Base-by-base conservation (phyloP, 148 eudicot genomes). In the Nyssa sinensis region DNA sequence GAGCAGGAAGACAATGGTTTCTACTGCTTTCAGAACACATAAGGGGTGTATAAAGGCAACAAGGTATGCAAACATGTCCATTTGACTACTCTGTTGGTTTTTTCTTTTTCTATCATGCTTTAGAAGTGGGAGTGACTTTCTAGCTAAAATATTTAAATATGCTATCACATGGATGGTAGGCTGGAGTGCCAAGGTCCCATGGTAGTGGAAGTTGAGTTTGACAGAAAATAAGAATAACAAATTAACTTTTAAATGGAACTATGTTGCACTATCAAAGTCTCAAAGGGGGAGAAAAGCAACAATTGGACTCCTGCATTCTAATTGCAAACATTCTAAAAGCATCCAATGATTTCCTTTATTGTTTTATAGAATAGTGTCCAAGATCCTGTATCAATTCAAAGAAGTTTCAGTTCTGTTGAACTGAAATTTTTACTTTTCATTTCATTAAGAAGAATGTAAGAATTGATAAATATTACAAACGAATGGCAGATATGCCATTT, bases 1-100 rank as follows among this genome's bases (percentile, higher is more conserved):
- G 72, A 81, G 79, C 80, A 72, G 72, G 81, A 77, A 60, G 75
- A 62, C 12, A 78, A 74, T 58, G 72, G 39, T 39, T 78, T 64
- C 60, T 74, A 30, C 62, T 59, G 21, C 10, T 71, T 58, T 25
- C 64, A 17, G 19, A 55, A 23, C 23, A 55, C 19, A 17, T 55
- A 55, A 55, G n/a, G n/a, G 24, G 59, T n/a, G 59, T 55, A 55
- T 55, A 24, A 55, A 55, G 21, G 17, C 24, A 16, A 1, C 58
- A 41, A 14, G 58, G 14, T 51, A 51, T 51, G 58, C n/a, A 51
- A 51, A 51, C 23, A 51, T 51, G 3, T 55, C 59, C 24, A 44
- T 44, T 44, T 44, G 51, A 21, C 1, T 55, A 55, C 25, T 55
- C 0, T 55, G 24, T 55, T 21, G 23, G 6, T 11, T 55, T 55